Evolutionary conservation across 305 asterid genomes (phyloP), one percentile per base, ranked within the genome.

Genomic region (Striga hermonthica): DNA sequence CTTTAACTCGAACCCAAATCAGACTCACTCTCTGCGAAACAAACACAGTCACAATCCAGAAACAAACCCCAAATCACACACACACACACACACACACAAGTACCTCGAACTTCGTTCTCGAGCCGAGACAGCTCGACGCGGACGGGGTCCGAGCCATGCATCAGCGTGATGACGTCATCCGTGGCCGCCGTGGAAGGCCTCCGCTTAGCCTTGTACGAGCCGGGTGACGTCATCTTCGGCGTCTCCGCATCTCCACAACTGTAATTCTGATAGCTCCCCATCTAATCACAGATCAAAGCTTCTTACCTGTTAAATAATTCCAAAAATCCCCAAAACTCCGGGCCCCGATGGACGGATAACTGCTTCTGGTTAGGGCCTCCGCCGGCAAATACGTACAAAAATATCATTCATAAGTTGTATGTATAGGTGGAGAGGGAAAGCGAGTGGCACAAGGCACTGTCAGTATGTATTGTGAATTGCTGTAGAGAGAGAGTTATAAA

Each of bases 111-210:
- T 74, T 88, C 87, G 71, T 91, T 91, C 6, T 91, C 98, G n/a
- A 91, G 98, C 72, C 95, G 95, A 76, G 81, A 82, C 76, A 91
- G 96, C 81, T 91, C 95, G 60, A 89, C 78, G 61, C 94, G 94
- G 75, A 91, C 84, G 4, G 98, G 96, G 87, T 91, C 96, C 57
- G 96, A 91, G 74, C 96, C 96, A 73, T 89, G 96, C 75, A 89
- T 67, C n/a, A 85, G 81, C 7, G 83, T 75, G 39, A 89, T 63
- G 67, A 86, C 10, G 79, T 86, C 92, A 72, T 91, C 98, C 50
- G 71, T 31, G 55, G 74, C 72, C 49, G 67, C 34, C 49, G 67
- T 37, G 9, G 72, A 52, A 7, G 78, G 75, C 66, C 83, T 85
- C 84, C 74, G 85, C 88, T 65, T 80, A 13, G 62, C 65, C 84